phyloP scores from a whole-genome alignment of 352 stramenopile species.

The Phytophthora vignae region DNA sequence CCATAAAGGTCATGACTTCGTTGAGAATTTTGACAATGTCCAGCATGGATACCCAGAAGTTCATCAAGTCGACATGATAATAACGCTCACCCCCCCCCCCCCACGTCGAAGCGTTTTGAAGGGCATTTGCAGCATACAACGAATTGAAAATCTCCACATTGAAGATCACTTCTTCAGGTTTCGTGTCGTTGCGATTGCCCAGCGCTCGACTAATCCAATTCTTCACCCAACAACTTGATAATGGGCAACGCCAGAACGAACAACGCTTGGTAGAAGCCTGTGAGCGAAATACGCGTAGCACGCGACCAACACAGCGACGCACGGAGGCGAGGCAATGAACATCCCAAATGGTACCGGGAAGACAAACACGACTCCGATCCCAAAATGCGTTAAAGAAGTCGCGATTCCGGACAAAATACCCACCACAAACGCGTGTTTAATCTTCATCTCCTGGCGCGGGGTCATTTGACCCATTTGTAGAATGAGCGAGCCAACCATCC shows the following conservation, averaged over 20 bases:
- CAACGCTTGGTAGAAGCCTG: slow-evolving; percentile 1
- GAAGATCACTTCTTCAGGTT: slow-evolving; percentile 17
- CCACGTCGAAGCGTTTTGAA: background rate
- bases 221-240: slow-evolving; percentile 21
- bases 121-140: background rate
- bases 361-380: background rate
- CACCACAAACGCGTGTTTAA: background rate
- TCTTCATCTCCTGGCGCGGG: background rate
- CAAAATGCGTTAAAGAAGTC: background rate
- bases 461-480: background rate
- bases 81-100: background rate
- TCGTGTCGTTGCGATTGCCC: slow-evolving; percentile 15
- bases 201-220: slow-evolving; percentile 27
- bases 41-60: background rate
- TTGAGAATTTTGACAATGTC: background rate
- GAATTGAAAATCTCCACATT: background rate
- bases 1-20: background rate
- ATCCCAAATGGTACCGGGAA: background rate
- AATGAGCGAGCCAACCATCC: background rate
- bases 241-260: slow-evolving; percentile 1
- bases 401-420: background rate
- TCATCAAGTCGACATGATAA: background rate
- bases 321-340: background rate
- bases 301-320: background rate
- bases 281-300: background rate